Conservation (phyloP, 2,329 filamentous ascomycete species). For the Penicillium glabrum region DNA sequence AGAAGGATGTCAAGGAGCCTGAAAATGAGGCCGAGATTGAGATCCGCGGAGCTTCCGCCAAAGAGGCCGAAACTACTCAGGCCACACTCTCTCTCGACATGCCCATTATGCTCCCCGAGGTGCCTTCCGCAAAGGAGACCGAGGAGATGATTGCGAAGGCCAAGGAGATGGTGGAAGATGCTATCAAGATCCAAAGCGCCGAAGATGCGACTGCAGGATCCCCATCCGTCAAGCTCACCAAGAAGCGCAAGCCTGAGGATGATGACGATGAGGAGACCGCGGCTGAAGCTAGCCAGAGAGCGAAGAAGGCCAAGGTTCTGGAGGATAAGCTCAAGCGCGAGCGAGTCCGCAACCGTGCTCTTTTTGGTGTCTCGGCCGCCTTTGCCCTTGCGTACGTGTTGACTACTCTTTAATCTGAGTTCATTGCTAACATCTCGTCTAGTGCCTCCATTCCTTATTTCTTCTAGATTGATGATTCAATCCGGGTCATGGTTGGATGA, state of each 20-base stretch:
- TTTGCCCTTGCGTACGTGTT: constrained; percentile 82
- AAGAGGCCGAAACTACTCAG: constrained; percentile 63
- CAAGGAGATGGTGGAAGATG: constrained; percentile 80
- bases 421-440: constrained; percentile 17
- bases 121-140: constrained; percentile 74
- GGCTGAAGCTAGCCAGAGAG: constrained; percentile 45
- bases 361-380: constrained; percentile 82
- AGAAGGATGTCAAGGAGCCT: constrained; percentile 50
- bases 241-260: constrained; percentile 75
- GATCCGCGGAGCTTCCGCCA: constrained; percentile 41
- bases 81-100: constrained; percentile 76
- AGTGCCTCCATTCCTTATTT: constrained; percentile 51
- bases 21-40: background rate
- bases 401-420: background rate
- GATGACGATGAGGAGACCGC: constrained; percentile 44
- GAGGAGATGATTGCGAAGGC: constrained; percentile 82
- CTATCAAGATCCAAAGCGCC: constrained; percentile 51
- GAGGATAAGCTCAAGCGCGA: constrained; percentile 81
- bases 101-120: constrained; percentile 64
- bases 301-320: constrained; percentile 69
- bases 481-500: background rate
- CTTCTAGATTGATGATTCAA: constrained; percentile 32
- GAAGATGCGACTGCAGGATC: constrained; percentile 37
- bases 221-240: constrained; percentile 37
- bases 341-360: constrained; percentile 78